Percentiles rank a stretch among this genome's conserved stretches.
Evolutionary conservation across 306 rosid genomes (phyloP).

Genomic region (Calophaca sinica): DNA sequence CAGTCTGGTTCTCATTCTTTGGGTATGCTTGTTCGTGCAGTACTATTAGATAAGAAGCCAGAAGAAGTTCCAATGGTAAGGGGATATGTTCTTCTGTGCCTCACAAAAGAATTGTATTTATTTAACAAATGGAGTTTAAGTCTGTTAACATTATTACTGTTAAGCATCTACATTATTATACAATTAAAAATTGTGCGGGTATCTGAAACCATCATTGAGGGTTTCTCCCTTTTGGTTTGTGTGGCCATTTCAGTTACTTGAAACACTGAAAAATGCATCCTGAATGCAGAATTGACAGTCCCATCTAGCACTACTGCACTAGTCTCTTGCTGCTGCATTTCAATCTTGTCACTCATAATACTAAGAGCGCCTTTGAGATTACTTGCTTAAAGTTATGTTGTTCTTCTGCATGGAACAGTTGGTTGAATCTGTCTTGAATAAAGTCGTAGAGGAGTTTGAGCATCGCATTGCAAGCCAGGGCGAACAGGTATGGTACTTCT

Average conservation of each 20-base stretch:
- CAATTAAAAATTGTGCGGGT: background rate
- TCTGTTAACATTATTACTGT: background rate
- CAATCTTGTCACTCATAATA: slow-evolving; percentile 32
- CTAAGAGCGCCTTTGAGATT: slow-evolving; percentile 33
- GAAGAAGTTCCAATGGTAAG: slow-evolving; percentile 91
- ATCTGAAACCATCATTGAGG: background rate
- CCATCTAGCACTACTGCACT: slow-evolving; percentile 22
- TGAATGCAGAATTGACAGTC: slow-evolving; percentile 41
- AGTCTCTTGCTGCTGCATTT: slow-evolving; percentile 34
- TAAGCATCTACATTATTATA: slow-evolving; percentile 20
- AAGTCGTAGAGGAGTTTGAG: slow-evolving; percentile 91
- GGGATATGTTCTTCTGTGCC: slow-evolving; percentile 23
- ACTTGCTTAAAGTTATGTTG: slow-evolving; percentile 37
- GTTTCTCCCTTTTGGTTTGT: too few species aligned
- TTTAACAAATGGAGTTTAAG: slow-evolving; percentile 18
- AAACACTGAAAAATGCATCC: slow-evolving; percentile 16
- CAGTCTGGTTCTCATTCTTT: slow-evolving; percentile 73
- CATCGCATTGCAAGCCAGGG: slow-evolving; percentile 68
- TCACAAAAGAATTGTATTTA: slow-evolving; percentile 8
- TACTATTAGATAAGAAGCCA: slow-evolving; percentile 82
- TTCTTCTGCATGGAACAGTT: slow-evolving; percentile 66
- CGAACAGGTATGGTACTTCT: slow-evolving; percentile 62
- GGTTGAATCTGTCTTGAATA: slow-evolving; percentile 83
- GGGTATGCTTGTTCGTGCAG: slow-evolving; percentile 78
- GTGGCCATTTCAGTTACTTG: too few species aligned